Conservation (phyloP, 257 asterid genomes). For the Thymus mandschuricus region DNA sequence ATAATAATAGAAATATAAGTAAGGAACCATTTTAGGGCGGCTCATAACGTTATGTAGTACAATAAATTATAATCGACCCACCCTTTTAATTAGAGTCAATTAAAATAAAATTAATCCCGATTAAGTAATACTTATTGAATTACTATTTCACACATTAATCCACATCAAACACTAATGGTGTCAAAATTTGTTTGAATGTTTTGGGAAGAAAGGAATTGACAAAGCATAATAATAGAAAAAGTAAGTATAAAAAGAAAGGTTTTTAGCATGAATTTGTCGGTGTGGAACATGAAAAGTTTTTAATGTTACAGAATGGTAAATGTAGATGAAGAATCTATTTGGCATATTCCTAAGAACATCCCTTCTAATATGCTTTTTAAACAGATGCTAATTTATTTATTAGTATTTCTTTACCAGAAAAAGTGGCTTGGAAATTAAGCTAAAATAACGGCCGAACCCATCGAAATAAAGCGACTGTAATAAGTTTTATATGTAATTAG, state of each 20-base stretch:
- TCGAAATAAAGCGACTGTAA: too few species aligned
- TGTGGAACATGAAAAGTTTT: background rate
- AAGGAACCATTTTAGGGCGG: background rate
- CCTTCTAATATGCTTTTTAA: constrained; percentile 2
- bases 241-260: background rate
- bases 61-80: background rate
- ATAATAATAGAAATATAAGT: too few species aligned
- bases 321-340: constrained; percentile 7
- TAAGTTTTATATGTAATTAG: too few species aligned
- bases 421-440: constrained; percentile 33
- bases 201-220: background rate
- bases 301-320: background rate
- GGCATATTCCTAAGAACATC: constrained; percentile 40
- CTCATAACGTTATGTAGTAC: background rate
- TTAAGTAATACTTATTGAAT: too few species aligned
- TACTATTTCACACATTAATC: background rate
- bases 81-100: background rate
- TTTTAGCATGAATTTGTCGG: background rate
- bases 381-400: constrained; percentile 1
- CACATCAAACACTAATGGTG: background rate
- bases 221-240: background rate
- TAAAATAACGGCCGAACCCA: background rate
- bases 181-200: background rate
- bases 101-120: too few species aligned
- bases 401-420: background rate